A percentile compares a stretch with the other conserved stretches of the same genome.
Conservation (phyloP, 2,329 filamentous ascomycete genomes). For the Podosphaera fusca region DNA sequence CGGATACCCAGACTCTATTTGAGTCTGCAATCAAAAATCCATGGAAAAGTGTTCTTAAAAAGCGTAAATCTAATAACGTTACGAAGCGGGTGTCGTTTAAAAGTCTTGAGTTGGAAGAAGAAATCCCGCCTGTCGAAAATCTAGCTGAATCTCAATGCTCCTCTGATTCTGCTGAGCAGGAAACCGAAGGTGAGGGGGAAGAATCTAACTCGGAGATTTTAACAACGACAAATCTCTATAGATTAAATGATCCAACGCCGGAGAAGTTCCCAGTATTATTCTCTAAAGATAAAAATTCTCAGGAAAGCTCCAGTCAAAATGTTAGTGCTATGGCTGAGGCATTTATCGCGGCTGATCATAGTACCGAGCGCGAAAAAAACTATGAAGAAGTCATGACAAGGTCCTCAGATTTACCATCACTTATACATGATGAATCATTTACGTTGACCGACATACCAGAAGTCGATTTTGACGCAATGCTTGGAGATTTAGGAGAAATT, state of each 20-base stretch:
- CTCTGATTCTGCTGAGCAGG: neutral
- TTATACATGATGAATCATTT: neutral
- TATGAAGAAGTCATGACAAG: neutral
- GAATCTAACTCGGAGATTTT: too few species aligned
- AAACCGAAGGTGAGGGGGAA: neutral
- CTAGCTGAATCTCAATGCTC: too few species aligned
- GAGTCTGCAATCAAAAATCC: slow-evolving; percentile 1
- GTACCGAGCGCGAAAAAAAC: slow-evolving; percentile 5
- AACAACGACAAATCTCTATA: neutral
- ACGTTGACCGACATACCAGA: neutral
- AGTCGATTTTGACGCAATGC: slow-evolving; percentile 11
- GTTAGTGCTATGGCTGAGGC: slow-evolving; percentile 26
- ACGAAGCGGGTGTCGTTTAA: slow-evolving; percentile 1
- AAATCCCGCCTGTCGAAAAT: too few species aligned
- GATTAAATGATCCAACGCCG: neutral
- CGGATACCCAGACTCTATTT: neutral
- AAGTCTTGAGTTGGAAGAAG: neutral
- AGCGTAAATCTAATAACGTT: neutral
- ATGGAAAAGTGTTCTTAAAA: slow-evolving; percentile 1
- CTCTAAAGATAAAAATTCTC: neutral
- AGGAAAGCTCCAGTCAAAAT: slow-evolving; percentile 16
- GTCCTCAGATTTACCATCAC: too few species aligned
- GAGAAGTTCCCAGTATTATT: neutral
- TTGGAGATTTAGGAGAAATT: slow-evolving; percentile 11
- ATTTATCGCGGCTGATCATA: slow-evolving; percentile 23